Conservation (phyloP, 805 yeast species). For the Nakazawaea molendinolei region DNA sequence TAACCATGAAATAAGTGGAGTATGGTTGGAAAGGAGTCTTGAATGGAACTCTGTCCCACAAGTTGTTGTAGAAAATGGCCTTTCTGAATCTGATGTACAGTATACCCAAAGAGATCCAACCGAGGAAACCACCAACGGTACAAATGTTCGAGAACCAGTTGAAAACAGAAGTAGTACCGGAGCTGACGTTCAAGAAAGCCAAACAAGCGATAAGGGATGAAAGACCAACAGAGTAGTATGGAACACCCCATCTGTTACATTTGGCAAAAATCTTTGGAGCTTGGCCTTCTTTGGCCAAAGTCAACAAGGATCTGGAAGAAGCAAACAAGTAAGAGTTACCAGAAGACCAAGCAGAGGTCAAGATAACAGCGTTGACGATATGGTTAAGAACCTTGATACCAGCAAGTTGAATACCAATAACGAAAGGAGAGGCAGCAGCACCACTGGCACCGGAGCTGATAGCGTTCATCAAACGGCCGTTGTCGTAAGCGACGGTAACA, state of each 20-base stretch:
- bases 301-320: slow-evolving; percentile 46
- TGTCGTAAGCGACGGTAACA: slow-evolving; percentile 38
- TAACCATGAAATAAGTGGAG: slow-evolving; percentile 48
- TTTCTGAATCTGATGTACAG: slow-evolving; percentile 60
- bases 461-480: slow-evolving; percentile 34
- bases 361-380: slow-evolving; percentile 70
- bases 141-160: slow-evolving; percentile 61
- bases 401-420: slow-evolving; percentile 71
- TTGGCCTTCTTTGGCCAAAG: slow-evolving; percentile 52
- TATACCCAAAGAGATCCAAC: slow-evolving; percentile 49
- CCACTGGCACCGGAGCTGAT: slow-evolving; percentile 41
- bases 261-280: slow-evolving; percentile 47
- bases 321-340: slow-evolving; percentile 50
- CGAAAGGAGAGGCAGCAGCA: slow-evolving; percentile 84
- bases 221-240: slow-evolving; percentile 40
- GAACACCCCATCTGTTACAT: slow-evolving; percentile 51
- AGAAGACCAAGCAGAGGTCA: slow-evolving; percentile 33
- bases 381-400: slow-evolving; percentile 65
- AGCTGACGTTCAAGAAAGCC: slow-evolving; percentile 48
- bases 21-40: slow-evolving; percentile 50
- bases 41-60: slow-evolving; percentile 53
- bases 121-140: slow-evolving; percentile 59
- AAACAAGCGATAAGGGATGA: slow-evolving; percentile 36
- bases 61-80: slow-evolving; percentile 47
- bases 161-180: slow-evolving; percentile 47